Evolutionary conservation across 208 protist genomes (phyloP), one percentile per base, ranked within the genome.

Genomic region (Trypanosoma conorhini): DNA sequence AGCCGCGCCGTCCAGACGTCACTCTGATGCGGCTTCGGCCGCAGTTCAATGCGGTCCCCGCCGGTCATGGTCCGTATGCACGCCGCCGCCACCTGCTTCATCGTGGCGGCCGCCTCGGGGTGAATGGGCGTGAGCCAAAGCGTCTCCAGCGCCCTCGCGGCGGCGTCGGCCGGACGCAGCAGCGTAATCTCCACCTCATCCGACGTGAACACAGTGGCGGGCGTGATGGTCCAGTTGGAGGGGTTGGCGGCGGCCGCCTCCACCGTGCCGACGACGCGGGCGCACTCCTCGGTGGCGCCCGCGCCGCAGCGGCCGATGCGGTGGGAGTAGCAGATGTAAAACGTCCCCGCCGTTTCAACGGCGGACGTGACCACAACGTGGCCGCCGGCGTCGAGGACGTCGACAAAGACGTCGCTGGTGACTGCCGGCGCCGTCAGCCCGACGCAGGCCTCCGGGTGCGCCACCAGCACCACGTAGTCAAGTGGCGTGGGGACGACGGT

Each of bases 261-360:
- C n/a, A 96, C 74, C 7, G 50, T 67, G 3, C 82, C 92, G 42
- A 96, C 82, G 17, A 93, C 78, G 3, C 92, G 80, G 22, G 91
- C 88, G 77, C 89, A 94, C 50, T 96, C 85, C 19, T 76, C 58
- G 13, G 54, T 69, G 13, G 52, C 64, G 26, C 30, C 64, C 12
- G 70, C 54, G 22, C 64, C 77, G 67, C 87, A 93, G 15, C 35
- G n/a, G 17, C 57, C 84, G 3, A 64, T 30, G 44, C 76, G 78
- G 57, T 92, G 76, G 12, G 87, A 86, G 81, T 93, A 94, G 71
- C 91, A 96, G 30, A 93, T 72, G 57, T 89, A 87, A 81, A 89
- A 96, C 26, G 58, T 81, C 5, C 87, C 88, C 19, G 81, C 76
- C 21, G 31, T 38, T 1, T 81, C 79, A 58, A 95, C 65, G 5